Evolutionary conservation across 306 rosid genomes (phyloP).

Genomic region (Cucurbita moschata): DNA sequence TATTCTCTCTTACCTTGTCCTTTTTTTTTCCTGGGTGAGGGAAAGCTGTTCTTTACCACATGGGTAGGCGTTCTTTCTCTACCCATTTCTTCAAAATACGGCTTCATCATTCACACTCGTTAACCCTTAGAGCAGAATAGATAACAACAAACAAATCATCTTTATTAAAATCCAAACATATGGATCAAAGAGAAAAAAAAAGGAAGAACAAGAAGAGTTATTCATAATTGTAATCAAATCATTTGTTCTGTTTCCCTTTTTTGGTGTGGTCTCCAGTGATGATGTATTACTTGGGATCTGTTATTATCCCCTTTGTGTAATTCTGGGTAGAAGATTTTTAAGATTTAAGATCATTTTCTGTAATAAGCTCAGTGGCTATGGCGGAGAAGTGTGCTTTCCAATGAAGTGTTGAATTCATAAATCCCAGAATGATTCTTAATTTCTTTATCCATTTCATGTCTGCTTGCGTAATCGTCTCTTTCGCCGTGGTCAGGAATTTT

Average conservation of each 20-base stretch:
- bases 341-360: neutral
- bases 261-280: neutral
- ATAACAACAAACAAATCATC: neutral
- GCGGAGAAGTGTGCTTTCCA: neutral
- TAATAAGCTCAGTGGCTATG: neutral
- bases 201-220: neutral
- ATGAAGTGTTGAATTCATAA: neutral
- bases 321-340: neutral
- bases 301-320: neutral
- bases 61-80: neutral
- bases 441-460: no score
- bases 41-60: slow-evolving; percentile 8
- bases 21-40: slow-evolving; percentile 7
- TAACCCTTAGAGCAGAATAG: slow-evolving; percentile 2
- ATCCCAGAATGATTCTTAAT: neutral
- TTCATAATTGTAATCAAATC: neutral
- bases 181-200: neutral
- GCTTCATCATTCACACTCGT: neutral
- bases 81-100: neutral
- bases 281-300: slow-evolving; percentile 1
- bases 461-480: no score
- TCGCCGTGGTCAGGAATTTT: no score
- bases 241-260: neutral
- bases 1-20: slow-evolving; percentile 1
- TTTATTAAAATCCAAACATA: neutral